Evolutionary conservation across 2,329 filamentous ascomycete genomes (phyloP), one percentile per base, ranked within the genome.

Genomic region (Leptodontidium sp.): DNA sequence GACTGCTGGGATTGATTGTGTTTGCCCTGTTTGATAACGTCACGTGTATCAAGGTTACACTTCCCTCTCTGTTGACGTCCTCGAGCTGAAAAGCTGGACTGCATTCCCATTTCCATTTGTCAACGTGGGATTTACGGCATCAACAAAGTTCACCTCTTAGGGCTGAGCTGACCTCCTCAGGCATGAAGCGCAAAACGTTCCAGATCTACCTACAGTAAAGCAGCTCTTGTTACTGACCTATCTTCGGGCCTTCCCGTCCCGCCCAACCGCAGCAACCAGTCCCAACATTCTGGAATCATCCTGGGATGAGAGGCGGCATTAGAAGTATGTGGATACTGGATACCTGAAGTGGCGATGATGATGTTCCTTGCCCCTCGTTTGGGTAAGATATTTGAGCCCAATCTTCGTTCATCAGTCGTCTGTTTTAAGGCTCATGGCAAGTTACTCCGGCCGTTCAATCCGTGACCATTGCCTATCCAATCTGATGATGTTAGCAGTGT

Each of bases 231-330:
- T 2, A 50, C 8, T n/a, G 26, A 49, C n/a, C 32, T 29, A 3
- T 55, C 50, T 5, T 40, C 55, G 55, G 55, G 32, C 55, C 55
- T 58, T 58, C 35, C 57, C 57, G 57, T 59, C 57, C 57, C 57
- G 57, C 38, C 11, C 55, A 58, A 58, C 32, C 53, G 53, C 26
- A 15, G 11, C 35, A 58, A 40, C 55, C 57, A 21, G 35, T 59
- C 57, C 57, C 57, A 59, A 59, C 57, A 9, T 59, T 7, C 35
- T 15, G 57, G 57, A 59, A 59, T 59, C 12, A 59, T 43, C 57
- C 57, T 29, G 15, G 15, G 15, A 21, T 35, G 32, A 11, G 40
- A 15, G 38, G 8, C 49, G n/a, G n/a, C 1, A 11, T 17, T 15
- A 14, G 17, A 55, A 14, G 24, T 50, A 52, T 12, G 40, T 21